phyloP scores from a whole-genome alignment of 2,329 filamentous ascomycete species.

The Blastomyces gilchristii region DNA sequence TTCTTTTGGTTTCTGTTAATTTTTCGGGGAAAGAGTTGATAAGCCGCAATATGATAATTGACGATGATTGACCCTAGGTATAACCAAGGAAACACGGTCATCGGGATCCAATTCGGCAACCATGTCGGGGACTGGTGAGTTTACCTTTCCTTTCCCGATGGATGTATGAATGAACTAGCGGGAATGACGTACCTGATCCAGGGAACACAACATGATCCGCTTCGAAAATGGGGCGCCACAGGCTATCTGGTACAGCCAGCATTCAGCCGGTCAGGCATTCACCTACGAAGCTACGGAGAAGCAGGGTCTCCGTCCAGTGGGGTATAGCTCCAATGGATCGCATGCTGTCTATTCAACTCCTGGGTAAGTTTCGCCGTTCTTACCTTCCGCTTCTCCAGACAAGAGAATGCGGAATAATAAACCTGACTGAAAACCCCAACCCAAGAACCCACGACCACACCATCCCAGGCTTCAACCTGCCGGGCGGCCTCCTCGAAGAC shows the following conservation, averaged over 20 bases:
- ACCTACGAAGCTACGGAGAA: constrained; percentile 48
- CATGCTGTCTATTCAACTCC: constrained; percentile 55
- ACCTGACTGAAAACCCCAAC: neutral
- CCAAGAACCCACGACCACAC: constrained; percentile 50
- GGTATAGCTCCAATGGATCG: constrained; percentile 50
- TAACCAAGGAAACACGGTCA: constrained; percentile 44
- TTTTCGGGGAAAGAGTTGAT: neutral
- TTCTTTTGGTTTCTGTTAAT: neutral
- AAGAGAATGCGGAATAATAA: neutral
- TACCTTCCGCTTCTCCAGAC: too few relatives aligned
- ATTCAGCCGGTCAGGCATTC: constrained; percentile 54
- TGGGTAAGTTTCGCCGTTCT: constrained; percentile 27
- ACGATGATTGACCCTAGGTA: constrained; percentile 25
- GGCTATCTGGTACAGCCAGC: constrained; percentile 54
- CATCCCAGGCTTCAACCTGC: constrained; percentile 51
- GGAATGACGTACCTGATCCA: constrained; percentile 2
- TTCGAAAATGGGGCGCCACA: constrained; percentile 48
- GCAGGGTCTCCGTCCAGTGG: constrained; percentile 43
- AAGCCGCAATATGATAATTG: neutral
- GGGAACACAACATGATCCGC: constrained; percentile 58
- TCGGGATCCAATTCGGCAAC: constrained; percentile 44
- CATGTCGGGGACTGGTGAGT: constrained; percentile 54
- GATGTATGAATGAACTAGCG: neutral
- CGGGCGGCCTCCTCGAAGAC: constrained; percentile 44
- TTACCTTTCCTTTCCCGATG: neutral